A percentile compares a stretch with the other conserved stretches of the same genome.
phyloP scores from a whole-genome alignment of 2,329 filamentous ascomycete genomes.

The Ophiostoma piceae region DNA sequence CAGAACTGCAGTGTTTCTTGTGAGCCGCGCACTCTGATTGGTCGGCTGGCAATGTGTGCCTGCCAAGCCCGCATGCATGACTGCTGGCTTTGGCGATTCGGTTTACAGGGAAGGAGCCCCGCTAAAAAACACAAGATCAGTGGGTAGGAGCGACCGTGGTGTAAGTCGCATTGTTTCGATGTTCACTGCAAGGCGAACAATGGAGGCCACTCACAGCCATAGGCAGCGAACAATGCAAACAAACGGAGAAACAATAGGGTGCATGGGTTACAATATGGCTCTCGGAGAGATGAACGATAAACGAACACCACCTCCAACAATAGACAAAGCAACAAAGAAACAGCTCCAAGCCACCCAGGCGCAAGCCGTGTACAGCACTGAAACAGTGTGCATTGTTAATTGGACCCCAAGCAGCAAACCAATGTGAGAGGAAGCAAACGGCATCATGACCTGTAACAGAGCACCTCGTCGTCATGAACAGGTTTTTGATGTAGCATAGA shows the following conservation, averaged over 20 bases:
- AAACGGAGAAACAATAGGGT: neutral
- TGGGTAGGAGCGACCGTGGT: neutral
- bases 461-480: neutral
- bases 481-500: neutral
- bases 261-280: neutral
- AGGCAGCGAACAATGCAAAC: conserved; percentile 11
- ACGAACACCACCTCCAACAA: neutral
- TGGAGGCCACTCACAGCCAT: neutral
- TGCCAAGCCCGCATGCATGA: neutral
- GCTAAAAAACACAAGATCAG: neutral
- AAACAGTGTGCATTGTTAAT: neutral
- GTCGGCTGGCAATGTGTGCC: neutral
- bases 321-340: neutral
- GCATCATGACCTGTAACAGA: neutral
- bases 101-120: neutral
- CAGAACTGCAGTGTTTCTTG: conserved; percentile 2
- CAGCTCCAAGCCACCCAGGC: neutral
- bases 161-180: conserved; percentile 13
- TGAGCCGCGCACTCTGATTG: conserved; percentile 7
- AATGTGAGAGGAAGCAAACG: neutral
- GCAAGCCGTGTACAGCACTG: neutral
- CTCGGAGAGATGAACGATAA: neutral
- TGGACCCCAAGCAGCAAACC: neutral
- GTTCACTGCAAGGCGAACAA: conserved; percentile 2
- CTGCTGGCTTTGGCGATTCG: neutral